phyloP scores from a whole-genome alignment of 192 early-diverging fungal genomes.

The Linderina pennispora region DNA sequence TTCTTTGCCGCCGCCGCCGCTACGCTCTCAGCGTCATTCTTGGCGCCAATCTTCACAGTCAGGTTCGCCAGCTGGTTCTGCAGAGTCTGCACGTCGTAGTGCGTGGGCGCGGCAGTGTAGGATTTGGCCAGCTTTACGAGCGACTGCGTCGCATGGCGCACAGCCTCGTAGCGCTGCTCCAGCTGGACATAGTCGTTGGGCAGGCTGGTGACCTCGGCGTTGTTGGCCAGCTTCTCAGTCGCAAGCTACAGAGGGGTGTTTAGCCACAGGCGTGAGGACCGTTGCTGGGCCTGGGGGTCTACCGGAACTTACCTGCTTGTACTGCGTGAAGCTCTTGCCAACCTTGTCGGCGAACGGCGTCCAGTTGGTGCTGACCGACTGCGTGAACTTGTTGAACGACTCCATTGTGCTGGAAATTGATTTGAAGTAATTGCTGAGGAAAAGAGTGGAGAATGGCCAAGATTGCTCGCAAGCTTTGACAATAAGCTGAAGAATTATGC shows the following conservation, averaged over 20 bases:
- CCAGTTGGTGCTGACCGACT: slow-evolving; percentile 41
- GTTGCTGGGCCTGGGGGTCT: too few relatives aligned
- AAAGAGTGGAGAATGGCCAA: too few relatives aligned
- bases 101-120: slow-evolving; percentile 64
- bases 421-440: background rate
- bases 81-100: slow-evolving; percentile 66
- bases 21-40: slow-evolving; percentile 51
- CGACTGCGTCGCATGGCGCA: slow-evolving; percentile 28
- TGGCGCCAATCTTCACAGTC: slow-evolving; percentile 36
- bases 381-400: slow-evolving; percentile 44
- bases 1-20: slow-evolving; percentile 36
- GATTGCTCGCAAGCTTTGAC: too few relatives aligned
- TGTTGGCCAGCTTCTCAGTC: slow-evolving; percentile 76
- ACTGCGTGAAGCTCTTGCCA: slow-evolving; percentile 45
- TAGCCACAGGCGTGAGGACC: too few relatives aligned
- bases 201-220: slow-evolving; percentile 83
- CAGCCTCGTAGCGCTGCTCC: slow-evolving; percentile 55
- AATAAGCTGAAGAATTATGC: too few relatives aligned
- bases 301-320: slow-evolving; percentile 45
- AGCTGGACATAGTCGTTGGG: slow-evolving; percentile 90
- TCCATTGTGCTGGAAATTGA: slow-evolving; percentile 29
- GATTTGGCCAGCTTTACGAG: slow-evolving; percentile 70
- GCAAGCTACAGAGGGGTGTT: slow-evolving; percentile 85
- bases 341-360: slow-evolving; percentile 45
- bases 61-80: slow-evolving; percentile 55